Evolutionary conservation across 371 early-diverging fungal species (phyloP).

Genomic region (Catenaria anguillulae): DNA sequence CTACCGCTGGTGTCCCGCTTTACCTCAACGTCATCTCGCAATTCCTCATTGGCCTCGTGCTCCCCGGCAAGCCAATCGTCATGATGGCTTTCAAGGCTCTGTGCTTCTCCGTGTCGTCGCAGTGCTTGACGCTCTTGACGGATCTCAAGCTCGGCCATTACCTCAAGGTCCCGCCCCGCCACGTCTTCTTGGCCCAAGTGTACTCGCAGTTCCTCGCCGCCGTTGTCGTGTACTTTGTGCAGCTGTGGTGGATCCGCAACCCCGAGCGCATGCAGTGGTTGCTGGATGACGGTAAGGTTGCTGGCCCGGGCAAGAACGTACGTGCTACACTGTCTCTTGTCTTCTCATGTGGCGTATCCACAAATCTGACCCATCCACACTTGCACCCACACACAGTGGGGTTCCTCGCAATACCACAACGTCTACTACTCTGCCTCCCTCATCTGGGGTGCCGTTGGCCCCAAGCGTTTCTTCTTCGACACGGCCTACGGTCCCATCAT

Average conservation of each 20-base stretch:
- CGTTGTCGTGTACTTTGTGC: slow-evolving; percentile 43
- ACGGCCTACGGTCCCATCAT: slow-evolving; percentile 7
- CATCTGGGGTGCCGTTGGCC: slow-evolving; percentile 60
- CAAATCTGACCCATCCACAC: too few relatives aligned
- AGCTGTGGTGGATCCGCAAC: slow-evolving; percentile 37
- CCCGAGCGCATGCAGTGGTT: neutral
- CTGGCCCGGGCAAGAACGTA: too few relatives aligned
- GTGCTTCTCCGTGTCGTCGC: slow-evolving; percentile 30
- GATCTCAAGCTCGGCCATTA: slow-evolving; percentile 42
- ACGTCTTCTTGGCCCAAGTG: slow-evolving; percentile 45
- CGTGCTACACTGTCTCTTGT: too few relatives aligned
- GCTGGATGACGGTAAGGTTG: too few relatives aligned
- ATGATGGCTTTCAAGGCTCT: slow-evolving; percentile 39
- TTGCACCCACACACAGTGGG: too few relatives aligned
- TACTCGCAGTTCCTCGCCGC: slow-evolving; percentile 39
- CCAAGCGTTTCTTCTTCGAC: slow-evolving; percentile 15
- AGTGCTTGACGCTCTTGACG: neutral
- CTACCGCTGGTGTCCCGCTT: slow-evolving; percentile 45
- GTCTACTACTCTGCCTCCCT: slow-evolving; percentile 45
- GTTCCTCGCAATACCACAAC: too few relatives aligned
- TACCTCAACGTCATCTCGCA: slow-evolving; percentile 28
- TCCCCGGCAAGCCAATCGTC: slow-evolving; percentile 49
- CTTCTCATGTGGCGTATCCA: too few relatives aligned
- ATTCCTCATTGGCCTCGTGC: slow-evolving; percentile 42
- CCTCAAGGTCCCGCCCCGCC: slow-evolving; percentile 31